These are phyloP conservation scores for Clonostachys byssicola DNA, from an alignment of 2,329 filamentous ascomycete species.

Conservation along the genomic window DNA sequence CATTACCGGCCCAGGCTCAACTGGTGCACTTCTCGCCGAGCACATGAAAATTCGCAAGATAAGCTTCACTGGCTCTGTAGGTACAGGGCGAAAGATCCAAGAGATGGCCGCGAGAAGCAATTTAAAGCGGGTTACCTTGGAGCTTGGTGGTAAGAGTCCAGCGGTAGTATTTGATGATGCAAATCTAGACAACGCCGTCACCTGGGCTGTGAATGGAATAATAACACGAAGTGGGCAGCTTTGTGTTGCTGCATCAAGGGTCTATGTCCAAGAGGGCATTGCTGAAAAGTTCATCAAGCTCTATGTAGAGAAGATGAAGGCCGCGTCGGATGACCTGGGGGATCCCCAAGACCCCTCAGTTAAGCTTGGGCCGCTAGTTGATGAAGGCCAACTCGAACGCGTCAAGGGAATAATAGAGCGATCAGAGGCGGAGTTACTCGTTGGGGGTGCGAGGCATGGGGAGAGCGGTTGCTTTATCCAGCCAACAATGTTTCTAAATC, in stretches of 20 bases:
- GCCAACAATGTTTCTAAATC: conserved; percentile 22
- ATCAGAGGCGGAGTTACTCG: no score
- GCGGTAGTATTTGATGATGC: conserved; percentile 60
- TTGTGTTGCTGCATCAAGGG: conserved; percentile 50
- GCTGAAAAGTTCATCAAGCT: conserved; percentile 61
- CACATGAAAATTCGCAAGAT: conserved; percentile 56
- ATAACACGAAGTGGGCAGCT: conserved; percentile 37
- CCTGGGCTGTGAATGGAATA: background rate
- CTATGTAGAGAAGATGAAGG: conserved; percentile 57
- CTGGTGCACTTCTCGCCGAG: conserved; percentile 60
- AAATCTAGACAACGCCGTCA: conserved; percentile 58
- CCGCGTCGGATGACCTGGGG: conserved; percentile 50
- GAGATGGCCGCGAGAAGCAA: conserved; percentile 60
- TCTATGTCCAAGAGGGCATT: conserved; percentile 59
- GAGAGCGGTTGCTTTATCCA: conserved; percentile 9
- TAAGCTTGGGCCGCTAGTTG: conserved; percentile 18
- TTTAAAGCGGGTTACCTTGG: conserved; percentile 59
- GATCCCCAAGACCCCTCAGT: conserved; percentile 33
- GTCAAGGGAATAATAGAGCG: no score
- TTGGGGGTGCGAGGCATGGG: no score
- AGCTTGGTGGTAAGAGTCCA: conserved; percentile 62
- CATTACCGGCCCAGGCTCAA: conserved; percentile 37
- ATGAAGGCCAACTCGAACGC: conserved; percentile 31
- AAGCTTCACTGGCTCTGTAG: conserved; percentile 67
- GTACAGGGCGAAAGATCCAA: conserved; percentile 65